Conservation (phyloP, 2,329 filamentous ascomycete species). For the Lachnellula arida region DNA sequence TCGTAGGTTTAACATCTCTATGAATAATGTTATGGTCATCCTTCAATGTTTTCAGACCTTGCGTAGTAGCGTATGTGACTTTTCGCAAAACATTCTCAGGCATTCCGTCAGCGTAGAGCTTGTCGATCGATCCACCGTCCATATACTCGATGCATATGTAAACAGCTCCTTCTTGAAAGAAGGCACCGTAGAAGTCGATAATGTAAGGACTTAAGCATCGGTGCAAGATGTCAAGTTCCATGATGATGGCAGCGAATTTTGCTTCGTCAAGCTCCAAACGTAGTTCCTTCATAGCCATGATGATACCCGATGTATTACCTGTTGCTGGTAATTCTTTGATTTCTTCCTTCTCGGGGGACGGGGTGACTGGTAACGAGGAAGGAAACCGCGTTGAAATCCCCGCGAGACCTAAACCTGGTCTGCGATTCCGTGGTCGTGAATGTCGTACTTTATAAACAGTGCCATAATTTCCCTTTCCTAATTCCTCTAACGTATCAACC, state of each 20-base stretch:
- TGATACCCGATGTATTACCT: conserved; percentile 60
- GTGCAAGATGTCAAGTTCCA: conserved; percentile 94
- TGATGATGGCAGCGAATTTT: conserved; percentile 95
- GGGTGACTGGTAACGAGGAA: conserved; percentile 35
- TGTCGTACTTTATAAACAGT: conserved; percentile 97
- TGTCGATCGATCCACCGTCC: conserved; percentile 97
- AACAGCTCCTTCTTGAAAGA: conserved; percentile 97
- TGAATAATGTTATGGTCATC: conserved; percentile 99
- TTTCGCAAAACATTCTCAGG: conserved; percentile 85
- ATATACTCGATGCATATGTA: conserved; percentile 99
- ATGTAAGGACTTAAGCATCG: conserved; percentile 94
- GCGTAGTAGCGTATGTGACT: conserved; percentile 83
- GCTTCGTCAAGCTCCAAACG: conserved; percentile 91
- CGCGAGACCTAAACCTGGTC: conserved; percentile 55
- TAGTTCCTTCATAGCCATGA: conserved; percentile 99
- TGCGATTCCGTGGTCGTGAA: conserved; percentile 56
- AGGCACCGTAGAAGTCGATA: conserved; percentile 97
- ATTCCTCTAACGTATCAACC: conserved; percentile 84
- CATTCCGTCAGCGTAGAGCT: conserved; percentile 85
- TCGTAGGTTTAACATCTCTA: conserved; percentile 98
- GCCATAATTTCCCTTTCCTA: conserved; percentile 97
- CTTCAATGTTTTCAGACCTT: conserved; percentile 88
- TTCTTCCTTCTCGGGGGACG: conserved; percentile 29
- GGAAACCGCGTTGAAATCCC: conserved; percentile 31
- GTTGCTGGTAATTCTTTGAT: conserved; percentile 29